Percentiles rank a stretch among this genome's conserved stretches.
Conservation (phyloP, 768 basidiomycete genomes). For the Mycena albidolilacea region DNA sequence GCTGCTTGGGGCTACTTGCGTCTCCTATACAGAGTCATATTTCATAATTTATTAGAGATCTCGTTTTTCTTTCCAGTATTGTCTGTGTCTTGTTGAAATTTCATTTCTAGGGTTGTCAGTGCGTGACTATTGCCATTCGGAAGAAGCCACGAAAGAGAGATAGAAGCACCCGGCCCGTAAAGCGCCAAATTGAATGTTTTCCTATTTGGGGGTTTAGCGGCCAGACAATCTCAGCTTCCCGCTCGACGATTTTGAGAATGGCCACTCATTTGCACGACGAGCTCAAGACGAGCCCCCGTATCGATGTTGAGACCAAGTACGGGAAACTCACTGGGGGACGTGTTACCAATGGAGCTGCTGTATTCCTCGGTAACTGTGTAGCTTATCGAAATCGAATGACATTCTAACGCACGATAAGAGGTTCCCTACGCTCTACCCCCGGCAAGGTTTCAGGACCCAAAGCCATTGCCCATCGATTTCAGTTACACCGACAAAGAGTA, state of each 20-base stretch:
- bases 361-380: slow-evolving; percentile 70
- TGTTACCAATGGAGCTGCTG: slow-evolving; percentile 71
- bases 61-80: background rate
- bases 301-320: slow-evolving; percentile 68
- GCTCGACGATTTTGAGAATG: slow-evolving; percentile 25
- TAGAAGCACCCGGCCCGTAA: slow-evolving; percentile 17
- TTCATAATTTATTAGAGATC: no score
- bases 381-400: background rate
- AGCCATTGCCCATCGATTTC: slow-evolving; percentile 66
- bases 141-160: slow-evolving; percentile 4
- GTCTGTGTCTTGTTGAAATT: background rate
- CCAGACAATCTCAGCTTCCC: slow-evolving; percentile 2
- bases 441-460: slow-evolving; percentile 73
- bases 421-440: slow-evolving; percentile 82
- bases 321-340: slow-evolving; percentile 73
- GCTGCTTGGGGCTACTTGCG: background rate
- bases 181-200: slow-evolving; percentile 3
- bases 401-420: slow-evolving; percentile 57
- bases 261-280: slow-evolving; percentile 71
- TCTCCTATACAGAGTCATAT: background rate
- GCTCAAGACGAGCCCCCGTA: slow-evolving; percentile 57
- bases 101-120: no score
- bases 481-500: slow-evolving; percentile 75
- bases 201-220: slow-evolving; percentile 15
- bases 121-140: background rate